Conservation (phyloP, 73 alveolate genomes). For the Urostyla sp. region DNA sequence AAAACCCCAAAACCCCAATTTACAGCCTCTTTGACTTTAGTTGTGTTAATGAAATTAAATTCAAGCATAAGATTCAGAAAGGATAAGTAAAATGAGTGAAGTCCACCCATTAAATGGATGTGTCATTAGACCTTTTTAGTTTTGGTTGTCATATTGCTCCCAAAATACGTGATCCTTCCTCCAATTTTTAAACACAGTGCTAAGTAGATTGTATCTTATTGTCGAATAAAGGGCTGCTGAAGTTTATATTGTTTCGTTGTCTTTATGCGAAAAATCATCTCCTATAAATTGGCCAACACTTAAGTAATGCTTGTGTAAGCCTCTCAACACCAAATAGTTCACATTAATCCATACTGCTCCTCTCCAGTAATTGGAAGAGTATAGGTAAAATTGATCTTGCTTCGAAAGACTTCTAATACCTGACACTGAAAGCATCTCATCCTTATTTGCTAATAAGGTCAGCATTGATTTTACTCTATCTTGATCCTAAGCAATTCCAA, state of each 20-base stretch:
- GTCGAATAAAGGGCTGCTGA: conserved; percentile 66
- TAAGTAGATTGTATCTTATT: conserved; percentile 80
- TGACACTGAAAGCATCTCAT: conserved; percentile 77
- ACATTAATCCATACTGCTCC: conserved; percentile 95
- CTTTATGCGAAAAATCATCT: conserved; percentile 45
- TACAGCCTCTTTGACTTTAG: no score
- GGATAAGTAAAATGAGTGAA: conserved; percentile 77
- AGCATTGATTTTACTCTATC: not conserved
- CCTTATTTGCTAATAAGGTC: conserved; percentile 19
- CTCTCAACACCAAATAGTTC: conserved; percentile 89
- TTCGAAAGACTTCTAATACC: conserved; percentile 93
- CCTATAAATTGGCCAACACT: conserved; percentile 52
- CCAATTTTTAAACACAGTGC: conserved; percentile 82
- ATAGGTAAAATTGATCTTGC: conserved; percentile 81
- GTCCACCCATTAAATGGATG: conserved; percentile 98
- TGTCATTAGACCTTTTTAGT: conserved; percentile 84
- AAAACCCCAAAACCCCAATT: conserved; percentile 2
- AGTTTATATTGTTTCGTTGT: not conserved
- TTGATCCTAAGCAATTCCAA: conserved; percentile 71
- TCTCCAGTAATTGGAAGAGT: conserved; percentile 97
- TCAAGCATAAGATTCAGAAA: conserved; percentile 78
- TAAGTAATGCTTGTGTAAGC: conserved; percentile 74
- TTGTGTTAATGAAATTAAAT: not conserved
- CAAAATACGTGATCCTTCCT: conserved; percentile 79
- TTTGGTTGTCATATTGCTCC: conserved; percentile 85